Base-by-base conservation (phyloP, 768 basidiomycete species). In the Collybiopsis confluens region DNA sequence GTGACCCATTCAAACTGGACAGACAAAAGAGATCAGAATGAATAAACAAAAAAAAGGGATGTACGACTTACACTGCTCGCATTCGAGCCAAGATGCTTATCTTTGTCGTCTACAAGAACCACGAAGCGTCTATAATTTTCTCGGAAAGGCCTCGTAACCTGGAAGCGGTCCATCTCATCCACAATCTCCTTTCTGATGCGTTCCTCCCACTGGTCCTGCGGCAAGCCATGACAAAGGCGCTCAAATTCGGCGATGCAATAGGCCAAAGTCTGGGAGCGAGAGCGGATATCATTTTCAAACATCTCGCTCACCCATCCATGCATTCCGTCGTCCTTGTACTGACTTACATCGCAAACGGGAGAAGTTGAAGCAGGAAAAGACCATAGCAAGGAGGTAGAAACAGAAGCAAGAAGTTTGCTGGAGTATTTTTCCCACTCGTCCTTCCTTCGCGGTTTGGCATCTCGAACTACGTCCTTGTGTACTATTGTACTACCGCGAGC, bases 51-150 rank as follows among this genome's bases (percentile, higher is more conserved):
- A 42, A 16, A 42, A 42, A 42, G 5, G 6, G n/a, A 6, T 5
- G 23, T 18, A 42, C n/a, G n/a, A 42, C 41, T 18, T 42, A 42
- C 41, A n/a, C 41, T n/a, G n/a, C n/a, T 23, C n/a, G 5, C 8
- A 42, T 42, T n/a, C n/a, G n/a, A 18, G 6, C 23, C 41, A 5
- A 16, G 8, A 42, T 42, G 16, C 9, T 50, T 54, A 58, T 42
- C 41, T 23, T 63, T 65, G 43, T 68, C 61, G 43, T 71, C 69
- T 60, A 64, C 74, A 37, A 90, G 67, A 1, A 87, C 73, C 11
- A 87, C 80, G 65, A 80, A 90, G 23, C 89, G 79, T 23, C 89
- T 77, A 60, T 85, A 83, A 28, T 72, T 62, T 44, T 74, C 67
- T 79, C 86, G 82, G 30, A 89, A 70, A 21, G 61, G 66, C 20